Evolutionary conservation across 2,329 filamentous ascomycete species (phyloP).

Genomic region (Ceratocystis alfenasii): DNA sequence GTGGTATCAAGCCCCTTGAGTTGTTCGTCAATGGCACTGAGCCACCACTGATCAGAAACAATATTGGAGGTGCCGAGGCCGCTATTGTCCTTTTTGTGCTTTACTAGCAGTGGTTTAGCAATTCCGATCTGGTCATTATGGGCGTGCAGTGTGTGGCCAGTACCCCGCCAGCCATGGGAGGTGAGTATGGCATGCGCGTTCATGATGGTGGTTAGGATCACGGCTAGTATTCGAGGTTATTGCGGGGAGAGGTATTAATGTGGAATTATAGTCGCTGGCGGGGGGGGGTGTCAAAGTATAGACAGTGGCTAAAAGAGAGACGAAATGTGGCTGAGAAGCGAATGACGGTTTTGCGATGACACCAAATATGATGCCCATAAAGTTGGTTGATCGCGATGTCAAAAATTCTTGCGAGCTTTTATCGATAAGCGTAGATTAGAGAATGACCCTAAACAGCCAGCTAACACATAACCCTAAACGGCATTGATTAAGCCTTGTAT

Average conservation of each 20-base stretch:
- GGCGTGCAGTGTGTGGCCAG: constrained; percentile 76
- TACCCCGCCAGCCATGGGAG: constrained; percentile 80
- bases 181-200: constrained; percentile 72
- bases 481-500: no score
- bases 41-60: constrained; percentile 85
- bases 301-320: background rate
- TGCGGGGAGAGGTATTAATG: background rate
- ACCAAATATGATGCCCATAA: background rate
- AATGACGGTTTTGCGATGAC: background rate
- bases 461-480: background rate
- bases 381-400: background rate
- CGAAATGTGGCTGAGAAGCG: background rate
- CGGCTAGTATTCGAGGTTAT: background rate
- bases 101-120: constrained; percentile 68
- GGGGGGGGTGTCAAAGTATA: background rate
- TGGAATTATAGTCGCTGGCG: no score
- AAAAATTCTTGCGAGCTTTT: constrained; percentile 9
- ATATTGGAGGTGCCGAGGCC: constrained; percentile 69
- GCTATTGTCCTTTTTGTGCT: constrained; percentile 67
- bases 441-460: background rate
- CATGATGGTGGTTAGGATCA: constrained; percentile 40
- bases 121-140: constrained; percentile 62
- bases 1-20: constrained; percentile 64
- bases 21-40: constrained; percentile 85
- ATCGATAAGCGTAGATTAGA: constrained; percentile 6